Percentiles rank a stretch among this genome's conserved stretches.
phyloP scores from a whole-genome alignment of 2,329 filamentous ascomycete genomes.

The Ceratocystis variospora region DNA sequence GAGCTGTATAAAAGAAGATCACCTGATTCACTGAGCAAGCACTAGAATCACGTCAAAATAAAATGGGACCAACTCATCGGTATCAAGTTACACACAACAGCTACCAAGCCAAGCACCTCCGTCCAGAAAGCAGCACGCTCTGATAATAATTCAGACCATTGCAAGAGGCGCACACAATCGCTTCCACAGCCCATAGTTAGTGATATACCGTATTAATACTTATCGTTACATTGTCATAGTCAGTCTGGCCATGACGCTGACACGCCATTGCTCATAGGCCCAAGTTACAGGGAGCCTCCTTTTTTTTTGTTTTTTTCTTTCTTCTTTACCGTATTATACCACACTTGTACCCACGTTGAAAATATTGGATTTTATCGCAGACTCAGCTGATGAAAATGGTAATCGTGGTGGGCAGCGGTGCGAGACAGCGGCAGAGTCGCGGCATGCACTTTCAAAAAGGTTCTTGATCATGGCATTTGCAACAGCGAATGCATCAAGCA shows the following conservation, averaged over 20 bases:
- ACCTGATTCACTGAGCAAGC: too few species aligned
- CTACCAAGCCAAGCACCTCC: background rate
- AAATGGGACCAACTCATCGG: background rate
- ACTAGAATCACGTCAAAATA: background rate
- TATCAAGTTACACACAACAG: background rate
- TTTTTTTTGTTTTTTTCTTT: background rate
- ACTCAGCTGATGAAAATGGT: background rate
- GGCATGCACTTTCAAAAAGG: slow-evolving; percentile 11
- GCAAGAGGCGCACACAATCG: background rate
- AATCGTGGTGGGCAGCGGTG: background rate
- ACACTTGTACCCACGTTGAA: background rate
- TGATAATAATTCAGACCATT: background rate
- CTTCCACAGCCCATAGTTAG: background rate
- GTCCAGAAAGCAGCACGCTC: background rate
- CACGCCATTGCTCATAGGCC: background rate
- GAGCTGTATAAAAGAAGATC: too few species aligned
- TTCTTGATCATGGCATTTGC: slow-evolving; percentile 16
- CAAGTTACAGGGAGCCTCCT: background rate
- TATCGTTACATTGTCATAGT: background rate
- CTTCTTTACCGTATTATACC: background rate
- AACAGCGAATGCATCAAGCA: slow-evolving; percentile 14
- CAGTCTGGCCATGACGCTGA: background rate
- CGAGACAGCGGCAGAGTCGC: background rate
- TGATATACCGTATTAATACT: slow-evolving; percentile 4
- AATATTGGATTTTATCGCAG: background rate